These are phyloP conservation scores for Naganishia friedmannii DNA, from an alignment of 768 basidiomycete genomes.

Conservation along the genomic window DNA sequence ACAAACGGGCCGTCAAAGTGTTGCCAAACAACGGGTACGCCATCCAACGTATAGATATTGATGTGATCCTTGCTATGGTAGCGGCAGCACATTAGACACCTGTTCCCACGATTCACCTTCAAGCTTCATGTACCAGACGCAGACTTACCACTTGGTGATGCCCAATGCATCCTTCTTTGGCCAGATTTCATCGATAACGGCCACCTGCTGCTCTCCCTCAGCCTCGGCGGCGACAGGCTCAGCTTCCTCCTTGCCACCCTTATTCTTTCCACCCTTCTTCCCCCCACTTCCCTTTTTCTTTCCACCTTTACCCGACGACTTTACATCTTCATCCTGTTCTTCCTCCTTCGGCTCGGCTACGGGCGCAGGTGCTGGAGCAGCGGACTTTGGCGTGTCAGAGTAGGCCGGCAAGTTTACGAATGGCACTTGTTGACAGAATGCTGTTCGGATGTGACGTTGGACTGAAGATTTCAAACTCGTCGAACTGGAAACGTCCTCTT, in stretches of 20 bases:
- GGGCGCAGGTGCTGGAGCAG: constrained; percentile 11
- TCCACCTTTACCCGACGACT: constrained; percentile 30
- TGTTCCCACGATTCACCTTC: background rate
- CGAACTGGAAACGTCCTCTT: constrained; percentile 78
- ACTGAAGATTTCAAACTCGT: constrained; percentile 90
- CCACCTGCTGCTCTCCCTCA: constrained; percentile 60
- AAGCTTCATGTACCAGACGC: no score
- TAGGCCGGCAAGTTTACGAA: constrained; percentile 48
- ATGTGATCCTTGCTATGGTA: constrained; percentile 80
- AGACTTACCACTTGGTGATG: constrained; percentile 82
- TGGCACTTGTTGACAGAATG: constrained; percentile 72
- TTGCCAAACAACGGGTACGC: constrained; percentile 88
- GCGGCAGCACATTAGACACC: background rate
- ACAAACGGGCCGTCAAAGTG: constrained; percentile 91
- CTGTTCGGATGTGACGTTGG: constrained; percentile 79
- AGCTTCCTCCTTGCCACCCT: constrained; percentile 36
- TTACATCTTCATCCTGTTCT: constrained; percentile 32
- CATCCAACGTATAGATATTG: constrained; percentile 83
- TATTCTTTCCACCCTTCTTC: constrained; percentile 32
- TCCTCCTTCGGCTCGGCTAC: constrained; percentile 30
- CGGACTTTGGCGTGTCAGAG: constrained; percentile 54
- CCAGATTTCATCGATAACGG: constrained; percentile 79
- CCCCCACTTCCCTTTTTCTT: constrained; percentile 39
- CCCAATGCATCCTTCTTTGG: constrained; percentile 95
- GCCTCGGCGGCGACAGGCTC: constrained; percentile 34